Conservation (phyloP, 2,329 filamentous ascomycete genomes). For the Colletotrichum aenigma region DNA sequence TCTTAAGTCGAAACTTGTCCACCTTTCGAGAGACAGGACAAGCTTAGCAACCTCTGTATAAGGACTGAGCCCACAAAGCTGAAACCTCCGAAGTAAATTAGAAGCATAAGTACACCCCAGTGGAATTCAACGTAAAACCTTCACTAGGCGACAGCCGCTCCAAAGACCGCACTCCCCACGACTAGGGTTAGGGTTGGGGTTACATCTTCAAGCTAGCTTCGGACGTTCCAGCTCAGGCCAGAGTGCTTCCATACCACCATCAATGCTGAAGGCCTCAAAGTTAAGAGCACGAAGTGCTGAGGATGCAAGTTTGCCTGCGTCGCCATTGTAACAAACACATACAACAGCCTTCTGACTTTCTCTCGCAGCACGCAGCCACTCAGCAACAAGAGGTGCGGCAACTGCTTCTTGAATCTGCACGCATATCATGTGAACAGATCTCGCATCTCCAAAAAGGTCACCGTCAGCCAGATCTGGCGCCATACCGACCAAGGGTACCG, state of each 20-base stretch:
- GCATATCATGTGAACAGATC: conserved; percentile 1
- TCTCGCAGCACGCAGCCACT: not conserved
- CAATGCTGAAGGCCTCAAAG: not conserved
- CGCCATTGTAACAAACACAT: conserved; percentile 1
- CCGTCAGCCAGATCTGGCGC: not conserved
- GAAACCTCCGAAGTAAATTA: rapidly evolving
- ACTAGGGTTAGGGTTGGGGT: not conserved
- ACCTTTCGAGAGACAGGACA: not conserved
- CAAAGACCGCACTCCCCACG: rapidly evolving
- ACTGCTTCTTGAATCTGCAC: not conserved
- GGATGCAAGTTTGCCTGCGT: not conserved
- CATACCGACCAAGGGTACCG: not conserved
- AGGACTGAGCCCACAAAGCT: not conserved
- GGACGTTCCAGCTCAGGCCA: not conserved
- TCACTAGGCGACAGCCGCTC: rapidly evolving
- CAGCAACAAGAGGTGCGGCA: not conserved
- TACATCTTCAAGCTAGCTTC: not conserved
- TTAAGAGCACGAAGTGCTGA: not conserved
- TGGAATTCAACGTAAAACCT: not conserved
- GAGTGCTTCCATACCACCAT: not conserved
- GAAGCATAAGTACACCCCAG: not conserved
- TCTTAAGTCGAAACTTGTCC: not conserved
- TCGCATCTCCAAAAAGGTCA: conserved; percentile 8
- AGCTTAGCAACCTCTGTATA: rapidly evolving
- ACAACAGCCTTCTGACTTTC: not conserved